Conservation (phyloP, 75 land plant species). For the Cryptomeria japonica region DNA sequence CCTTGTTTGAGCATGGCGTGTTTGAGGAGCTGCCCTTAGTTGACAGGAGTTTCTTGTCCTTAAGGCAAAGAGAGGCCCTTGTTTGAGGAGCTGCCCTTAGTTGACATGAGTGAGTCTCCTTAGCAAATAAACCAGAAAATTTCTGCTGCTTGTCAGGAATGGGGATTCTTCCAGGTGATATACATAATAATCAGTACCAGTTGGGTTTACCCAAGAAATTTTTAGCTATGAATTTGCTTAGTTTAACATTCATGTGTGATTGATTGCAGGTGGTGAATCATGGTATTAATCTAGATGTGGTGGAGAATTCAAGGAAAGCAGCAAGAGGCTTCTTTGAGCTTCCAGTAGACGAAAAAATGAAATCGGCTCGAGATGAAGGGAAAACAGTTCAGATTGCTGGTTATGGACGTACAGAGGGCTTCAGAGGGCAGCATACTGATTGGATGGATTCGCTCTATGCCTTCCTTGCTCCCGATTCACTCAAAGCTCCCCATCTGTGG, state of each 20-base stretch:
- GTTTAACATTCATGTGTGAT: background rate
- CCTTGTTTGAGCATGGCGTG: background rate
- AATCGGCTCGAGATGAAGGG: background rate
- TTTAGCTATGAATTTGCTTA: too few relatives aligned
- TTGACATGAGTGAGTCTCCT: background rate
- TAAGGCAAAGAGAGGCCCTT: background rate
- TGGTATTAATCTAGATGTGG: background rate
- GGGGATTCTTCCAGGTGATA: background rate
- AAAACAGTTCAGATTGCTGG: background rate
- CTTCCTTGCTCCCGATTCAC: too few relatives aligned
- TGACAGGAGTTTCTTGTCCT: background rate
- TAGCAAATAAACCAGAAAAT: background rate
- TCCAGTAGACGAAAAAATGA: background rate
- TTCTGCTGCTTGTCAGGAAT: background rate
- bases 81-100: background rate
- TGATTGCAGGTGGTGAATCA: background rate
- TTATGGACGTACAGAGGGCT: background rate
- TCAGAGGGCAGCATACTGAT: background rate
- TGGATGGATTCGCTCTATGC: conserved; percentile 6
- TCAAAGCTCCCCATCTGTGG: too few relatives aligned
- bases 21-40: too few relatives aligned
- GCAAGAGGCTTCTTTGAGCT: background rate
- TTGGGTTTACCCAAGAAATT: too few relatives aligned
- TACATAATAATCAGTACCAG: background rate
- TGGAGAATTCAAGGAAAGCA: background rate